Conservation (phyloP, 768 basidiomycete species). For the Leccinellum luteum region DNA sequence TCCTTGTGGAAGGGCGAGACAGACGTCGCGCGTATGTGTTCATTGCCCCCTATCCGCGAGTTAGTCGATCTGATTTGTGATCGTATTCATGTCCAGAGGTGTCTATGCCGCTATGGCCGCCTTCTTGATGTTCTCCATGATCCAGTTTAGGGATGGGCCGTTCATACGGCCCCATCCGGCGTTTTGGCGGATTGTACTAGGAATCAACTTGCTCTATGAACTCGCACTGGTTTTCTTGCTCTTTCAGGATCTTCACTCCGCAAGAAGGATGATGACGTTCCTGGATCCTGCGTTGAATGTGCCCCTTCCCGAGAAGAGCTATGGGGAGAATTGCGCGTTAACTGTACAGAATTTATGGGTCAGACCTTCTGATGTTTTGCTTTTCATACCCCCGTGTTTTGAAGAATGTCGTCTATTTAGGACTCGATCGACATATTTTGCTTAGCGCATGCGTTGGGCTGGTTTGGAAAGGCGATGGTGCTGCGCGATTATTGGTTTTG, state of each 20-base stretch:
- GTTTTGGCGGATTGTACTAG: constrained; percentile 79
- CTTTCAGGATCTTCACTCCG: constrained; percentile 80
- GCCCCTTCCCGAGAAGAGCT: constrained; percentile 80
- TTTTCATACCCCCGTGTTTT: neutral
- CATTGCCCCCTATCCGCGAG: neutral
- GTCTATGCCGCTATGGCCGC: constrained; percentile 70
- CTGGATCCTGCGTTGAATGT: constrained; percentile 71
- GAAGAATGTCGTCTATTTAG: constrained; percentile 34
- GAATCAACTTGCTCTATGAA: constrained; percentile 81
- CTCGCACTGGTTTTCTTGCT: constrained; percentile 79
- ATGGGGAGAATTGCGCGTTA: constrained; percentile 77
- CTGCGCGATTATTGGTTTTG: constrained; percentile 93
- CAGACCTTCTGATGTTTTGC: constrained; percentile 13
- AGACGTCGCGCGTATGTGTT: constrained; percentile 72
- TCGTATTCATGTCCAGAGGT: constrained; percentile 47
- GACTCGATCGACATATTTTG: constrained; percentile 86
- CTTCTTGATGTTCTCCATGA: constrained; percentile 79
- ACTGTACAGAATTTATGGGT: constrained; percentile 68
- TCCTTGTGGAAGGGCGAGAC: constrained; percentile 80
- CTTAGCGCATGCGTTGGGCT: constrained; percentile 79
- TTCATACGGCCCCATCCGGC: constrained; percentile 87
- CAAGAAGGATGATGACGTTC: constrained; percentile 73
- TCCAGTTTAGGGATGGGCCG: constrained; percentile 88
- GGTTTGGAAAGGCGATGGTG: constrained; percentile 91
- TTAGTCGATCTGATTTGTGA: constrained; percentile 5